Evolutionary conservation across 352 stramenopile species (phyloP).

Genomic region (Phytophthora hybrid): DNA sequence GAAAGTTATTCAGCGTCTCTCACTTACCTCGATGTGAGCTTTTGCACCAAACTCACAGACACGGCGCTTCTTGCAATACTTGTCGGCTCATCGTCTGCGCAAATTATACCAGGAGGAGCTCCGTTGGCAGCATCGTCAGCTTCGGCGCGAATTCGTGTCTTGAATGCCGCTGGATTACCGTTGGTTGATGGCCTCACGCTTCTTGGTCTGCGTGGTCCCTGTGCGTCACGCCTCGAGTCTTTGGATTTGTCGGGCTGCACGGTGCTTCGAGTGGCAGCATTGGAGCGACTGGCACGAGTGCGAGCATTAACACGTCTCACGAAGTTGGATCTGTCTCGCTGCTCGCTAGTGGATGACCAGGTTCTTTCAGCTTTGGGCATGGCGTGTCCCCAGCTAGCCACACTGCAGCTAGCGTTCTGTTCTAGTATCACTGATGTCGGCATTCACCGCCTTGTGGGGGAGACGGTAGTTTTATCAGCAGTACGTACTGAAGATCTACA

Average conservation of each 20-base stretch:
- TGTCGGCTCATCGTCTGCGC: constrained; percentile 31
- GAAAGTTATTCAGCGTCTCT: constrained; percentile 51
- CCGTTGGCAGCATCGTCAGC: constrained; percentile 11
- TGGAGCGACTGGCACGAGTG: constrained; percentile 54
- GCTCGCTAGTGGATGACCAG: constrained; percentile 63
- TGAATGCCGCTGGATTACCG: constrained; percentile 54
- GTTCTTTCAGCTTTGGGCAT: constrained; percentile 57
- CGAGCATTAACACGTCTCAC: constrained; percentile 44
- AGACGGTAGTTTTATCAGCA: constrained; percentile 23
- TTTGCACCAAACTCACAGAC: constrained; percentile 67
- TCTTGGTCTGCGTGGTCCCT: constrained; percentile 49
- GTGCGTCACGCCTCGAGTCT: constrained; percentile 31
- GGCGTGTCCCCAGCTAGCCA: constrained; percentile 45
- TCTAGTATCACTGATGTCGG: constrained; percentile 62
- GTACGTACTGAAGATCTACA: neutral
- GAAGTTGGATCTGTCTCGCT: constrained; percentile 65
- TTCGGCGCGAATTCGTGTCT: constrained; percentile 40
- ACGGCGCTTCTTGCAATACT: constrained; percentile 65
- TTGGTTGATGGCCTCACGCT: constrained; percentile 68
- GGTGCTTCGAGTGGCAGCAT: constrained; percentile 49
- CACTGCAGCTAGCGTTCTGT: constrained; percentile 64
- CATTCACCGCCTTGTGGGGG: constrained; percentile 55
- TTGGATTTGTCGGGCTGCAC: constrained; percentile 39
- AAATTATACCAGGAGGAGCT: constrained; percentile 13
- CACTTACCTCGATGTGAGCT: constrained; percentile 61